Evolutionary conservation across 2,329 filamentous ascomycete species (phyloP).

Genomic region (Colletotrichum navitas): DNA sequence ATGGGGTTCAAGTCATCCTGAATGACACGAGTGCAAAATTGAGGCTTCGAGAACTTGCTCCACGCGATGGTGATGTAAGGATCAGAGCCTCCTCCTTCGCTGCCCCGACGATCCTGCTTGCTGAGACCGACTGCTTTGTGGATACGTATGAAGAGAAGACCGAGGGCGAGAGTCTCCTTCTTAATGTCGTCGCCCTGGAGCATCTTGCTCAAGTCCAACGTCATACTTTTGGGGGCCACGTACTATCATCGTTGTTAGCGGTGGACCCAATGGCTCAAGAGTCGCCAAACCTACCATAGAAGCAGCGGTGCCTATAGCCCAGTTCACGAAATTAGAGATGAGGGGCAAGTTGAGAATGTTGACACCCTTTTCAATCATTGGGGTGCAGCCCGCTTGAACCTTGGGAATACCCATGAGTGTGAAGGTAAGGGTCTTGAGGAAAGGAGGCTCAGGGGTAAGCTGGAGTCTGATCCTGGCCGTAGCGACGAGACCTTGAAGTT

Average conservation of each 20-base stretch:
- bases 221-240: conserved; percentile 94
- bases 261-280: rapidly evolving
- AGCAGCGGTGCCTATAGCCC: conserved; percentile 87
- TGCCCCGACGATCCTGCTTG: conserved; percentile 89
- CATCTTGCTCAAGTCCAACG: conserved; percentile 89
- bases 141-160: conserved; percentile 92
- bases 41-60: conserved; percentile 96
- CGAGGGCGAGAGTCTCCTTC: conserved; percentile 88
- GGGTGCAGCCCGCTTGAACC: conserved; percentile 88
- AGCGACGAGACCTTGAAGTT: conserved; percentile 78
- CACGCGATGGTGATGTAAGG: conserved; percentile 96
- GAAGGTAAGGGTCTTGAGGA: conserved; percentile 91
- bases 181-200: conserved; percentile 91
- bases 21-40: conserved; percentile 97
- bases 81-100: conserved; percentile 88
- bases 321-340: conserved; percentile 97
- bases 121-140: conserved; percentile 88
- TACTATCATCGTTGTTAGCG: conserved; percentile 60
- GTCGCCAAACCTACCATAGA: conserved; percentile 66
- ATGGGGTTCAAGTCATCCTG: conserved; percentile 94
- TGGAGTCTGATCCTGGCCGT: conserved; percentile 78
- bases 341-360: conserved; percentile 93
- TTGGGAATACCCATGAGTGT: conserved; percentile 95
- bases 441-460: conserved; percentile 88
- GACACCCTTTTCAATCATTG: conserved; percentile 90